Evolutionary conservation across 140 eudicot genomes (phyloP).

Genomic region (Ambrosia hybrid): DNA sequence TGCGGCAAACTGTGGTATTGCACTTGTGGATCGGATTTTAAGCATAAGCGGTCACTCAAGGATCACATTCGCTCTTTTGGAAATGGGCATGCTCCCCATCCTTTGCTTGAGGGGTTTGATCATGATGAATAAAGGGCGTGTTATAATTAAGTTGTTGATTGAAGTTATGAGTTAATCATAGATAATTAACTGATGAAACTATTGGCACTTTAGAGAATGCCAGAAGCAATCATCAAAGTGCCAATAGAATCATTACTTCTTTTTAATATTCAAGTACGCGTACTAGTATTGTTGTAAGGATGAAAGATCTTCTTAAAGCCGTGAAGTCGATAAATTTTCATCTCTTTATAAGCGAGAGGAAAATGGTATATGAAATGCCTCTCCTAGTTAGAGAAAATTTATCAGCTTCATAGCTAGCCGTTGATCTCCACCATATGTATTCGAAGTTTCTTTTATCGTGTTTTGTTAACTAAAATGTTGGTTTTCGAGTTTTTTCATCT

Average conservation of each 20-base stretch:
- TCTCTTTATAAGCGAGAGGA: constrained; percentile 39
- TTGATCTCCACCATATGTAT: constrained; percentile 35
- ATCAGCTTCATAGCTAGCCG: constrained; percentile 56
- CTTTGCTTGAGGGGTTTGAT: constrained; percentile 59
- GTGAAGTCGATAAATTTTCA: constrained; percentile 83
- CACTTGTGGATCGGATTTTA: constrained; percentile 91
- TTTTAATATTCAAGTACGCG: constrained; percentile 10
- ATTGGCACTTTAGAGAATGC: constrained; percentile 40
- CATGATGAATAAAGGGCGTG: constrained; percentile 61
- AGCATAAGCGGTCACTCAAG: constrained; percentile 90
- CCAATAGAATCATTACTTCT: constrained; percentile 32
- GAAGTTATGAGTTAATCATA: constrained; percentile 26
- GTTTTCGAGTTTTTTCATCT: constrained; percentile 1
- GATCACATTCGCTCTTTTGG: constrained; percentile 94
- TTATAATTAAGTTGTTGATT: constrained; percentile 34
- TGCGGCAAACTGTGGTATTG: constrained; percentile 95
- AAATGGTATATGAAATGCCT: constrained; percentile 31
- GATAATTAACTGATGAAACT: constrained; percentile 14
- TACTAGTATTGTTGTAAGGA: constrained; percentile 35
- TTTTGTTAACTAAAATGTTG: not conserved
- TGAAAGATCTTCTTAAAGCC: constrained; percentile 37
- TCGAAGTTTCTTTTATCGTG: constrained; percentile 20
- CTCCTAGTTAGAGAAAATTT: constrained; percentile 60
- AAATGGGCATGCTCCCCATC: constrained; percentile 76
- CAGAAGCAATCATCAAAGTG: constrained; percentile 29